Percentiles rank a stretch among this genome's conserved stretches.
phyloP scores from a whole-genome alignment of 768 basidiomycete genomes.

The Hebeloma cylindrosporum region DNA sequence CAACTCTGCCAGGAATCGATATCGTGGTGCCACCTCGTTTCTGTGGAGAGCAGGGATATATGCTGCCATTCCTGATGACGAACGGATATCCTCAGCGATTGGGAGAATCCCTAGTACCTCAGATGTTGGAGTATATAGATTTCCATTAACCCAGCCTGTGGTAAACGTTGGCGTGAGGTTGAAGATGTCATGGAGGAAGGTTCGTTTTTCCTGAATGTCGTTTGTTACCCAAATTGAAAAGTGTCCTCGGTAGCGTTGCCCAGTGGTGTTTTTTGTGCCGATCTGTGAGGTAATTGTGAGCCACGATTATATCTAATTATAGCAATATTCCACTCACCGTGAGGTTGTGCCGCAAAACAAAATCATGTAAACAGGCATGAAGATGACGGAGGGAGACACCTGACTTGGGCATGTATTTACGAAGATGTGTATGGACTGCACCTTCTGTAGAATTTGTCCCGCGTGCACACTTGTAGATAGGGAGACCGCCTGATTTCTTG shows the following conservation, averaged over 20 bases:
- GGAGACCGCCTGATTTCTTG: constrained; percentile 19
- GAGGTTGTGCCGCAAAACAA: constrained; percentile 15
- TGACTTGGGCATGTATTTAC: constrained; percentile 21
- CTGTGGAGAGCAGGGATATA: neutral
- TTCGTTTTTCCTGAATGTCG: constrained; percentile 15
- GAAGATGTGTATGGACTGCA: constrained; percentile 34
- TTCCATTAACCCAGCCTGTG: constrained; percentile 17
- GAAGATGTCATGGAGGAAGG: constrained; percentile 9
- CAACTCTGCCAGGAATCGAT: constrained; percentile 23
- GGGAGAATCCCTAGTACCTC: constrained; percentile 14
- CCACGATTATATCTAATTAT: neutral
- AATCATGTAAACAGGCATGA: constrained; percentile 24
- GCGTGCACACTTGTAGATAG: constrained; percentile 26
- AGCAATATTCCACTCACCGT: neutral
- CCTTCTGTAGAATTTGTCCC: constrained; percentile 37
- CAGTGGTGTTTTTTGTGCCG: constrained; percentile 24
- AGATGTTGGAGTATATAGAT: constrained; percentile 13
- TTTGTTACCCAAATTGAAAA: constrained; percentile 24
- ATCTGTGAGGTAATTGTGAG: constrained; percentile 15
- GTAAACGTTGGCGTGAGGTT: neutral
- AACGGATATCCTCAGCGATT: constrained; percentile 6
- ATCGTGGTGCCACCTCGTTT: constrained; percentile 7
- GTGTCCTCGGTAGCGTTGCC: constrained; percentile 20
- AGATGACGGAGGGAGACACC: constrained; percentile 25
- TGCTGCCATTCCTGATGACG: constrained; percentile 5